Conservation (phyloP, 345 rosid genomes). For the Salix viminalis region DNA sequence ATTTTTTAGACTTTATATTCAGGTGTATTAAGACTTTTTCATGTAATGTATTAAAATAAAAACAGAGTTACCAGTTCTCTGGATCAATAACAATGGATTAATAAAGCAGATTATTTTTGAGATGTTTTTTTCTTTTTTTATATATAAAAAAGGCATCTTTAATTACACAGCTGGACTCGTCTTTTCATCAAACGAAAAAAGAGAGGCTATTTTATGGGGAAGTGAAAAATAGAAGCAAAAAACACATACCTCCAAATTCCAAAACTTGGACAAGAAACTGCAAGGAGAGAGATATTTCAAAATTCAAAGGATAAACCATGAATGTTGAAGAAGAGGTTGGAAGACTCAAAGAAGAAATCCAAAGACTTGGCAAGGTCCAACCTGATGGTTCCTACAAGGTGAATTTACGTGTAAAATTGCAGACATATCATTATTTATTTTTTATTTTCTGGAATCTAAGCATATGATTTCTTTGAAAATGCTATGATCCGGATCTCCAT, state of each 20-base stretch:
- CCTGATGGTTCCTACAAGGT: constrained; percentile 94
- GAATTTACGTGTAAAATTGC: background rate
- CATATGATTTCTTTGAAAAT: background rate
- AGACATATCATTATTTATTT: background rate
- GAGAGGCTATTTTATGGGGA: background rate
- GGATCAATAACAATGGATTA: no score
- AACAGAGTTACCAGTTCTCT: no score
- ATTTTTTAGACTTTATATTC: no score
- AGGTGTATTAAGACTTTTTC: no score
- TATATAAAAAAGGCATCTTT: no score
- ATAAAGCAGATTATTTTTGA: no score
- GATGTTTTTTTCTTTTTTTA: no score
- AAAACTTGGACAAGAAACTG: background rate
- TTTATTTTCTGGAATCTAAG: background rate
- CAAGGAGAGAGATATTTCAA: background rate
- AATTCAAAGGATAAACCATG: constrained; percentile 32
- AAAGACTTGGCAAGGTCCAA: constrained; percentile 66
- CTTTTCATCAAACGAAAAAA: no score
- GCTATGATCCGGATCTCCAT: background rate
- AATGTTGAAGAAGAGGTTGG: constrained; percentile 85
- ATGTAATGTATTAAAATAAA: no score
- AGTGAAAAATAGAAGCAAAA: background rate
- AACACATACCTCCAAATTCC: background rate
- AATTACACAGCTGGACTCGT: no score
- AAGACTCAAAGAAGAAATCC: constrained; percentile 79